Percentiles rank a stretch among this genome's conserved stretches.
Conservation (phyloP, 1,139 yeast genomes). For the Scheffersomyces parashehatae region DNA sequence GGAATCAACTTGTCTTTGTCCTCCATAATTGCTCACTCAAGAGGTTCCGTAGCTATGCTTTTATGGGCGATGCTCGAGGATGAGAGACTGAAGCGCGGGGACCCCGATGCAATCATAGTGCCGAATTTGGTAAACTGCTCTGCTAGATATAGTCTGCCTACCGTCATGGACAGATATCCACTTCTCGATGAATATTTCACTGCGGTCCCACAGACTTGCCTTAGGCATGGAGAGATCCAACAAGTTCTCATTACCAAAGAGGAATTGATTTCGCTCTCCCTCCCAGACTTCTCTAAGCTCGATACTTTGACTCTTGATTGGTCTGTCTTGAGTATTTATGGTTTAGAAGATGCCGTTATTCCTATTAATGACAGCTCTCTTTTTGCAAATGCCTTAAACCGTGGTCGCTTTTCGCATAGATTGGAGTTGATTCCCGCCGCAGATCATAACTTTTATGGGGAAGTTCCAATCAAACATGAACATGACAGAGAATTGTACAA, state of each 20-base stretch:
- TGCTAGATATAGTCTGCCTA: slow-evolving; percentile 52
- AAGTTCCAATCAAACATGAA: slow-evolving; percentile 29
- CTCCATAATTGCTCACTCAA: slow-evolving; percentile 69
- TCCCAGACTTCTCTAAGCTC: slow-evolving; percentile 47
- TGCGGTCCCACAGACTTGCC: slow-evolving; percentile 10
- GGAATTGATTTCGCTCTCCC: slow-evolving; percentile 59
- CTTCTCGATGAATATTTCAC: slow-evolving; percentile 24
- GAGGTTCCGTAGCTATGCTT: slow-evolving; percentile 80
- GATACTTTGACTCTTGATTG: slow-evolving; percentile 45
- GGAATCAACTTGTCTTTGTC: slow-evolving; percentile 48
- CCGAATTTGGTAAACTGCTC: slow-evolving; percentile 74
- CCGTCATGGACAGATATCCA: slow-evolving; percentile 39
- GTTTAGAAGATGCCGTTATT: slow-evolving; percentile 63
- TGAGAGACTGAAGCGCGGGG: slow-evolving; percentile 18
- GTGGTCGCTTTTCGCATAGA: slow-evolving; percentile 53
- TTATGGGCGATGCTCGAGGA: slow-evolving; percentile 61
- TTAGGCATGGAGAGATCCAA: slow-evolving; percentile 52
- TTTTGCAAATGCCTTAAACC: slow-evolving; percentile 57
- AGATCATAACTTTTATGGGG: slow-evolving; percentile 79
- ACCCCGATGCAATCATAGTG: slow-evolving; percentile 39
- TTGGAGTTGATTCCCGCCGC: slow-evolving; percentile 64
- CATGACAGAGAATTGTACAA: slow-evolving; percentile 29
- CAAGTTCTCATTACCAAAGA: slow-evolving; percentile 41
- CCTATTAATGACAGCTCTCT: slow-evolving; percentile 62
- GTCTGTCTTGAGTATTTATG: slow-evolving; percentile 69